A percentile compares a stretch with the other conserved stretches of the same genome.
Conservation (phyloP, 768 basidiomycete genomes). For the Termitomyces sp. region DNA sequence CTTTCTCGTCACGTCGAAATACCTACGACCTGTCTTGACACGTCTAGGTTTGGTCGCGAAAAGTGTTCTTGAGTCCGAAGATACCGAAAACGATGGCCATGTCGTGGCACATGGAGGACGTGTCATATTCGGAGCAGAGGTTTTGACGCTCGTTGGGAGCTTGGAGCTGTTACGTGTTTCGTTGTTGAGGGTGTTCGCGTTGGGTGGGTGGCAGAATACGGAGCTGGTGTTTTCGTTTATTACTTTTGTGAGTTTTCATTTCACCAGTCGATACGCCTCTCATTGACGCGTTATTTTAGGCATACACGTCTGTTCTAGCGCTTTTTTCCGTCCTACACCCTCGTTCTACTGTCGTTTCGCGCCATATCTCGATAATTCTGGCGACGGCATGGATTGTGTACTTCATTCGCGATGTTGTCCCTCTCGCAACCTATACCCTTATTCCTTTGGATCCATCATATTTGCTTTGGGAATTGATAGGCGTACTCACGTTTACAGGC, state of each 20-base stretch:
- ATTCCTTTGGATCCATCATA: conserved; percentile 44
- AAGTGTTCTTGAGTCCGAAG: background rate
- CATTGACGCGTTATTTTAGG: background rate
- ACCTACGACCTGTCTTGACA: background rate
- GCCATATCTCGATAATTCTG: conserved; percentile 8
- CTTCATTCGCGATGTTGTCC: conserved; percentile 55
- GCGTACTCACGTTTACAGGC: conserved; percentile 40
- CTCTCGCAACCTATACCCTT: conserved; percentile 52
- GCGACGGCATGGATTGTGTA: conserved; percentile 32
- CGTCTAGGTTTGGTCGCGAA: conserved; percentile 4
- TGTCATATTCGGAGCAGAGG: conserved; percentile 11
- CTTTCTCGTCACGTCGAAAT: background rate
- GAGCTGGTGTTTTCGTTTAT: conserved; percentile 2
- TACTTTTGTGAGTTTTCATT: conserved; percentile 6
- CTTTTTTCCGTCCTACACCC: conserved; percentile 6
- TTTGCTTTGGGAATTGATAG: conserved; percentile 53
- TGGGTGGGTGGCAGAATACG: background rate
- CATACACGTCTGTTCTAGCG: conserved; percentile 10
- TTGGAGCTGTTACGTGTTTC: conserved; percentile 16
- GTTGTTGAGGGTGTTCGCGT: background rate
- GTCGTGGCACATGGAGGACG: conserved; percentile 15
- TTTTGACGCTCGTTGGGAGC: conserved; percentile 12
- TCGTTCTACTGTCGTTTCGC: conserved; percentile 3
- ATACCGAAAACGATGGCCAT: background rate
- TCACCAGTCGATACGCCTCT: background rate